Evolutionary conservation across 108 stramenopile species (phyloP).

Genomic region (Craspedostauros australis): DNA sequence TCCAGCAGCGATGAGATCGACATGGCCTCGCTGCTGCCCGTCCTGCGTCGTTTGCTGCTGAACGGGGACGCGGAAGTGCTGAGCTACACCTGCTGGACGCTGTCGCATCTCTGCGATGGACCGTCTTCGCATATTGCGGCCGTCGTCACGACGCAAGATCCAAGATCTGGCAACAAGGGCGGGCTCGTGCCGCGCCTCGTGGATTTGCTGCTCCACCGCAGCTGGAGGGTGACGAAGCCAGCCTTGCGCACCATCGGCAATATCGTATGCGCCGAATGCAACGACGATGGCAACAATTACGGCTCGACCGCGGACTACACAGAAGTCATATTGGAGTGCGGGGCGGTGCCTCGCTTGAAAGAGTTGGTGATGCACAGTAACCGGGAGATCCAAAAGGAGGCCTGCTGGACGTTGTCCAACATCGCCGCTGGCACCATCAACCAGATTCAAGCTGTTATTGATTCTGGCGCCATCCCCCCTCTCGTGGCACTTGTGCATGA

Average conservation of each 20-base stretch:
- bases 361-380: constrained; percentile 84
- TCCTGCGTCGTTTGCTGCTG: constrained; percentile 70
- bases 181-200: constrained; percentile 89
- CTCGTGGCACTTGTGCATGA: constrained; percentile 82
- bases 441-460: constrained; percentile 95
- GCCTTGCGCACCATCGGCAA: constrained; percentile 94
- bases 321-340: constrained; percentile 87
- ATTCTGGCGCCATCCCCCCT: constrained; percentile 87
- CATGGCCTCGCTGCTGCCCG: constrained; percentile 69
- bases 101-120: constrained; percentile 93
- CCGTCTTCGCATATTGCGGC: constrained; percentile 88
- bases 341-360: constrained; percentile 82
- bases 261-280: constrained; percentile 95
- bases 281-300: constrained; percentile 44
- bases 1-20: constrained; percentile 75
- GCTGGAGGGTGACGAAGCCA: constrained; percentile 91
- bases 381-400: constrained; percentile 97
- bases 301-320: constrained; percentile 82
- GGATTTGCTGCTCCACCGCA: constrained; percentile 79
- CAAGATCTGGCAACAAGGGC: constrained; percentile 30
- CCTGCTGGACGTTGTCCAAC: constrained; percentile 95
- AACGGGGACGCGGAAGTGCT: constrained; percentile 85
- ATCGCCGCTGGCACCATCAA: constrained; percentile 95
- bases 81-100: constrained; percentile 92
- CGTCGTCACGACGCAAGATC: constrained; percentile 64